Conservation (phyloP, 192 early-diverging fungal genomes). For the Podila epicladia region DNA sequence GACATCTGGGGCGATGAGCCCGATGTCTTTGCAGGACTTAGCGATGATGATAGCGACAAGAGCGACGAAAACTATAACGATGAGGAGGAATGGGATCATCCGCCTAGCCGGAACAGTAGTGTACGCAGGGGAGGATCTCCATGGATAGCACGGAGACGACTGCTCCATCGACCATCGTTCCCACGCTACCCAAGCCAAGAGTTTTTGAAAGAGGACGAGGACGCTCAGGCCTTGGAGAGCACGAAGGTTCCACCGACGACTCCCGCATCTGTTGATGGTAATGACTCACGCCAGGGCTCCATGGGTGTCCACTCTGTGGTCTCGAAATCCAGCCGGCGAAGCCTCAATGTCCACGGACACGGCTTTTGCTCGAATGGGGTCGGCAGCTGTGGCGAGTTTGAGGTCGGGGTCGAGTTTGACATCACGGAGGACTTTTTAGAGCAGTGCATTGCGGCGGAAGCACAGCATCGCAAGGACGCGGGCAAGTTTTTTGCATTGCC, state of each 20-base stretch:
- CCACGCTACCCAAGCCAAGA: slow-evolving; percentile 23
- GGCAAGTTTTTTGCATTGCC: slow-evolving; percentile 47
- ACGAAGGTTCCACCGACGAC: not conserved
- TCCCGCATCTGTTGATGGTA: not conserved
- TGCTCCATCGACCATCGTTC: slow-evolving; percentile 23
- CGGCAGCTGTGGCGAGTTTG: slow-evolving; percentile 40
- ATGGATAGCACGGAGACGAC: not conserved
- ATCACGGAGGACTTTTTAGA: slow-evolving; percentile 38
- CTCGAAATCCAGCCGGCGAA: slow-evolving; percentile 40
- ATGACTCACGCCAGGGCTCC: slow-evolving; percentile 10
- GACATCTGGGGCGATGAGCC: slow-evolving; percentile 45
- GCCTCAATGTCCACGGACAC: slow-evolving; percentile 10
- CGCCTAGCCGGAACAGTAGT: not conserved
- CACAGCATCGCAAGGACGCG: slow-evolving; percentile 40
- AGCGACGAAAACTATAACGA: slow-evolving; percentile 1
- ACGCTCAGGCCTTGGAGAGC: slow-evolving; percentile 15
- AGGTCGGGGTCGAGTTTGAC: slow-evolving; percentile 44
- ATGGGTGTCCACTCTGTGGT: slow-evolving; percentile 26
- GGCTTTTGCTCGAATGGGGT: slow-evolving; percentile 11
- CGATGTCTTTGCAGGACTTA: slow-evolving; percentile 44
- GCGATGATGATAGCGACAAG: slow-evolving; percentile 18
- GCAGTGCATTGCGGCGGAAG: slow-evolving; percentile 33
- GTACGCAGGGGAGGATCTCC: not conserved
- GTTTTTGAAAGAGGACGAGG: slow-evolving; percentile 18
- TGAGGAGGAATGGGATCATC: not conserved